A percentile compares a stretch with the other conserved stretches of the same genome.
These are phyloP conservation scores for Kazachstania sp. DNA, from an alignment of 1,139 yeast genomes.

Conservation along the genomic window DNA sequence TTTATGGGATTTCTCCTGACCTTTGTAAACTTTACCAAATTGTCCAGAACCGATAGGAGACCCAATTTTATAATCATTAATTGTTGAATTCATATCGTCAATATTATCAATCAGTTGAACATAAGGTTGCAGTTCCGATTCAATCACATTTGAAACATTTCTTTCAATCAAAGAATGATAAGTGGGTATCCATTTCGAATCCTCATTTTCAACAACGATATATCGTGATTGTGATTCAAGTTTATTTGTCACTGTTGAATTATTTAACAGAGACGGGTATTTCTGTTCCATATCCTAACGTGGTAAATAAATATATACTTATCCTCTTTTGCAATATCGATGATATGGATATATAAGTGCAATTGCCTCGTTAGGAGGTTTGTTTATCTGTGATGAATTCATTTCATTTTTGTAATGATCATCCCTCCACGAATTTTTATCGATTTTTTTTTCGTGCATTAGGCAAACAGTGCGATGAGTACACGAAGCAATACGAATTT, in stretches of 20 bases:
- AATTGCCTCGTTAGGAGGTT: no score
- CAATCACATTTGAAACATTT: background rate
- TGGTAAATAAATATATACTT: background rate
- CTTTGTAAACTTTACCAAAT: slow-evolving; percentile 37
- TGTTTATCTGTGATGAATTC: no score
- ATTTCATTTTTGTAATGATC: no score
- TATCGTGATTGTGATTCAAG: background rate
- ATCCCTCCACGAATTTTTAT: no score
- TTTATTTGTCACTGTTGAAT: background rate
- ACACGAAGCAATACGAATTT: no score
- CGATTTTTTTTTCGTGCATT: no score
- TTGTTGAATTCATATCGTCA: background rate
- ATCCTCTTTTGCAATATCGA: no score
- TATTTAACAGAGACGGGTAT: background rate
- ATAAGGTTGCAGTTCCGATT: background rate
- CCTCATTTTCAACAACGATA: background rate
- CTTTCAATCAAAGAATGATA: slow-evolving; percentile 1
- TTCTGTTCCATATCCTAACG: background rate
- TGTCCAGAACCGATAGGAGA: slow-evolving; percentile 36
- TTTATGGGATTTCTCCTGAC: slow-evolving; percentile 4
- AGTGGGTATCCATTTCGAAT: slow-evolving; percentile 1
- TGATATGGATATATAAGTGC: no score
- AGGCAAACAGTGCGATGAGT: no score
- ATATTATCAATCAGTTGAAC: background rate
- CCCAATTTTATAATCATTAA: slow-evolving; percentile 18